Conservation (phyloP, 768 basidiomycete genomes). For the Mycena olivaceomarginata region DNA sequence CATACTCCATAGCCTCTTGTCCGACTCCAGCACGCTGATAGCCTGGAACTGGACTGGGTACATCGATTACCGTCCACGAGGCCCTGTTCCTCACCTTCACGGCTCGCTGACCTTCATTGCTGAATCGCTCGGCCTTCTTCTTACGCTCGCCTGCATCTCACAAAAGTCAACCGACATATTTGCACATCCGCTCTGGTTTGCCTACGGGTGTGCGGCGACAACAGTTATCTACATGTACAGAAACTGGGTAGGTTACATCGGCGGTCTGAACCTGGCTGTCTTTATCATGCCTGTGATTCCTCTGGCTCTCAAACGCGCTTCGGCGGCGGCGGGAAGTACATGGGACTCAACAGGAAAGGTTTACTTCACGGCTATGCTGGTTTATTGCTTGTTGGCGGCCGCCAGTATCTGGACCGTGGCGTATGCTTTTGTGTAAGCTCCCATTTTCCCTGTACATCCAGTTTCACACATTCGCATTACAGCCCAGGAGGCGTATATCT, state of each 20-base stretch:
- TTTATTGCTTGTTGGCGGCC: slow-evolving; percentile 79
- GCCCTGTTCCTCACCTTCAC: slow-evolving; percentile 84
- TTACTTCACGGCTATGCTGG: slow-evolving; percentile 73
- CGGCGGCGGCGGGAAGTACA: slow-evolving; percentile 61
- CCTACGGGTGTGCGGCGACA: slow-evolving; percentile 70
- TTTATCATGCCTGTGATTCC: slow-evolving; percentile 83
- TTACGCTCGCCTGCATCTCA: slow-evolving; percentile 52
- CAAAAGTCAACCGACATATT: slow-evolving; percentile 51
- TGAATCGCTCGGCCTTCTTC: slow-evolving; percentile 73
- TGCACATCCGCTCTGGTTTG: slow-evolving; percentile 71
- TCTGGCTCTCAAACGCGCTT: slow-evolving; percentile 66
- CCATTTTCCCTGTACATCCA: neutral
- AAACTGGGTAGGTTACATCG: slow-evolving; percentile 83
- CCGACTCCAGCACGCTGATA: slow-evolving; percentile 86
- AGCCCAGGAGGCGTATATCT: slow-evolving; percentile 82
- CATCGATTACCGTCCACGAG: slow-evolving; percentile 72
- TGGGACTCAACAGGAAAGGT: slow-evolving; percentile 58
- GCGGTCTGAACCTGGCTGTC: slow-evolving; percentile 76
- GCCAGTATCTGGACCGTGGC: slow-evolving; percentile 90
- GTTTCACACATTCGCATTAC: no score
- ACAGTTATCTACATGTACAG: slow-evolving; percentile 75
- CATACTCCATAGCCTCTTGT: slow-evolving; percentile 81
- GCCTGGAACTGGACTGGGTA: slow-evolving; percentile 96
- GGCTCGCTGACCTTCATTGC: slow-evolving; percentile 81
- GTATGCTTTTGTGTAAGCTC: slow-evolving; percentile 83